Evolutionary conservation across 1,139 yeast species (phyloP).

Genomic region (Scheffersomyces stambukii): DNA sequence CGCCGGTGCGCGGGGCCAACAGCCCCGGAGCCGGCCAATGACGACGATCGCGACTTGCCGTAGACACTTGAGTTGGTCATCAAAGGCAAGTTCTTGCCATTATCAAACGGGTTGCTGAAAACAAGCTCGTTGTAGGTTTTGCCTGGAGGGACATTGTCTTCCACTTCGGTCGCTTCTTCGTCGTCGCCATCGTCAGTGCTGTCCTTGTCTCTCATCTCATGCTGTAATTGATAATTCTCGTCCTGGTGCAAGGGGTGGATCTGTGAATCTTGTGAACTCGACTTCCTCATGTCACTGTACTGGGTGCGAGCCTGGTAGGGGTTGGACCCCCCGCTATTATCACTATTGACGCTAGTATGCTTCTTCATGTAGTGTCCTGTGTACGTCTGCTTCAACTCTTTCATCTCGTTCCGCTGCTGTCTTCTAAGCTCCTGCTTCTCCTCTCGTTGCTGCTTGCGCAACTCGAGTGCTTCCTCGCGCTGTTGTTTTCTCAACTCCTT

Average conservation of each 20-base stretch:
- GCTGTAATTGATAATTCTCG: not conserved
- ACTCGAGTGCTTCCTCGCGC: slow-evolving; percentile 6
- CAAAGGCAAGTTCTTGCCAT: slow-evolving; percentile 4
- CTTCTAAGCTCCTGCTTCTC: slow-evolving; percentile 9
- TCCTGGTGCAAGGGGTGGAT: no score
- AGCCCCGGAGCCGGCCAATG: slow-evolving; percentile 1
- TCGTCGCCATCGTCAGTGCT: slow-evolving; percentile 4
- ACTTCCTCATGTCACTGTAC: slow-evolving; percentile 4
- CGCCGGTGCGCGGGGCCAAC: slow-evolving; percentile 7
- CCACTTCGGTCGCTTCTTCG: slow-evolving; percentile 8
- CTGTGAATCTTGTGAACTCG: slow-evolving; percentile 4
- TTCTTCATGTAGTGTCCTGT: slow-evolving; percentile 8
- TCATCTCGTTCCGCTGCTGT: slow-evolving; percentile 12
- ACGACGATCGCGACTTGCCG: not conserved
- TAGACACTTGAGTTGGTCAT: not conserved
- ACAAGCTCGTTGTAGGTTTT: not conserved
- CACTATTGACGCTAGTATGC: slow-evolving; percentile 5
- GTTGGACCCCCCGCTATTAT: slow-evolving; percentile 6
- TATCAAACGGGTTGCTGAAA: slow-evolving; percentile 8
- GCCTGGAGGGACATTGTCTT: slow-evolving; percentile 5
- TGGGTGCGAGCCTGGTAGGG: slow-evolving; percentile 6
- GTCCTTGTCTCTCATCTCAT: not conserved
- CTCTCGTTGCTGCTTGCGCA: slow-evolving; percentile 8
- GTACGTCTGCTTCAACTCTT: slow-evolving; percentile 8
- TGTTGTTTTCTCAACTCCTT: slow-evolving; percentile 6